Percentiles rank a stretch among this genome's conserved stretches.
phyloP scores from a whole-genome alignment of 345 rosid genomes.

The Excoecaria cochinchinensis region DNA sequence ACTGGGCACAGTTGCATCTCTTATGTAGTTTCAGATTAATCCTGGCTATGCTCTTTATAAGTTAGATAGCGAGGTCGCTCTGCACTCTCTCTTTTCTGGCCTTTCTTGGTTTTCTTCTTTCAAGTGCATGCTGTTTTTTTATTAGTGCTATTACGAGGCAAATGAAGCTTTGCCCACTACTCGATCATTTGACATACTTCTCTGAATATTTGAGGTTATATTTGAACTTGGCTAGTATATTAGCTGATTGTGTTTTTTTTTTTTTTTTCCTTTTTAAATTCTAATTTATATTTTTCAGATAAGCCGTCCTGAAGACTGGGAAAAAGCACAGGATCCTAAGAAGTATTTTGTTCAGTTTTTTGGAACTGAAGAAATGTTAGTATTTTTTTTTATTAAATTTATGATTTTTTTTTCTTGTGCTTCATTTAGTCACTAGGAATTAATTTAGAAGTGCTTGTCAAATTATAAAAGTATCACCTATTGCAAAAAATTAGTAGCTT shows the following conservation, averaged over 20 bases:
- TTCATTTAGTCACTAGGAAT: too few relatives aligned
- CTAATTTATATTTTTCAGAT: constrained; percentile 54
- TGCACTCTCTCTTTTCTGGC: not conserved
- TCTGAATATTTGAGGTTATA: not conserved
- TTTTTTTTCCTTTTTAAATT: too few relatives aligned
- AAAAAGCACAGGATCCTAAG: constrained; percentile 65
- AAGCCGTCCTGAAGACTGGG: constrained; percentile 81
- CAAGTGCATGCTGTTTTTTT: not conserved
- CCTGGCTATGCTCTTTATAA: not conserved
- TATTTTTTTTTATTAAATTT: too few relatives aligned
- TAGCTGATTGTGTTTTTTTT: constrained; percentile 17
- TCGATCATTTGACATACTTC: not conserved
- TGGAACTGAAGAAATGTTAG: constrained; percentile 90
- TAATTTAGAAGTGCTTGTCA: not conserved
- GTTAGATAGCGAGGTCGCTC: not conserved
- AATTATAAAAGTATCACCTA: not conserved
- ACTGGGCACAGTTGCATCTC: not conserved
- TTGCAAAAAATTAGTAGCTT: not conserved
- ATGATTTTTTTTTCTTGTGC: not conserved
- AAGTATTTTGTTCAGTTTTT: constrained; percentile 80
- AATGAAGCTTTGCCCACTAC: not conserved
- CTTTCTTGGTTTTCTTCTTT: not conserved
- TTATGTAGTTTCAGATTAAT: not conserved
- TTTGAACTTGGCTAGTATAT: constrained; percentile 9
- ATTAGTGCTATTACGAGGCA: too few relatives aligned